Conservation (phyloP, 2,329 filamentous ascomycete genomes). For the Aspergillus phoenicis region DNA sequence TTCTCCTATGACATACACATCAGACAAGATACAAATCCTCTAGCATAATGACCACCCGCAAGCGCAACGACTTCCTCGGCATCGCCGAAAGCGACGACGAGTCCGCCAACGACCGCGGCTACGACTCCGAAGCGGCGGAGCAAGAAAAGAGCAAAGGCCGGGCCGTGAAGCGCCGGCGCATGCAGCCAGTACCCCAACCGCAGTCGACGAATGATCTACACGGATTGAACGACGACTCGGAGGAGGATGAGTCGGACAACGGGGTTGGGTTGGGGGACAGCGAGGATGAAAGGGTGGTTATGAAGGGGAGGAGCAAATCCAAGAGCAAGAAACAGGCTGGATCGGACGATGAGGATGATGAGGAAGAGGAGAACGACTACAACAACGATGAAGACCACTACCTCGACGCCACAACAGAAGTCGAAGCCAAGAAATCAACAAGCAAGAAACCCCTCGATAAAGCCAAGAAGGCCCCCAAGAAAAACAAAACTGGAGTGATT, state of each 20-base stretch:
- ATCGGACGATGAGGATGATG: constrained; percentile 12
- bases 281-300: constrained; percentile 16
- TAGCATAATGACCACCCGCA: constrained; percentile 40
- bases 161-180: constrained; percentile 36
- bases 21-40: neutral
- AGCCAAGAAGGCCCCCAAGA: constrained; percentile 31
- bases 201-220: constrained; percentile 18
- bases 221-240: constrained; percentile 16
- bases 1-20: neutral
- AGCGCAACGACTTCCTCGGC: constrained; percentile 44
- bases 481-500: constrained; percentile 46
- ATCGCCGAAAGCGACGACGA: constrained; percentile 42
- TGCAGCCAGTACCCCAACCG: constrained; percentile 42
- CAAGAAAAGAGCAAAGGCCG: constrained; percentile 45
- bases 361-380: constrained; percentile 16
- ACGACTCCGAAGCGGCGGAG: constrained; percentile 49
- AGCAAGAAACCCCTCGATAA: constrained; percentile 20
- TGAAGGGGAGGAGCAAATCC: constrained; percentile 18
- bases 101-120: constrained; percentile 41
- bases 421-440: constrained; percentile 13
- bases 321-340: constrained; percentile 15
- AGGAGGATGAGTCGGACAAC: constrained; percentile 15
- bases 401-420: constrained; percentile 13
- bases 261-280: constrained; percentile 19
- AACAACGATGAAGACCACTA: constrained; percentile 12